Evolutionary conservation across 1,139 yeast genomes (phyloP).

Genomic region (Debaryomyces sp.): DNA sequence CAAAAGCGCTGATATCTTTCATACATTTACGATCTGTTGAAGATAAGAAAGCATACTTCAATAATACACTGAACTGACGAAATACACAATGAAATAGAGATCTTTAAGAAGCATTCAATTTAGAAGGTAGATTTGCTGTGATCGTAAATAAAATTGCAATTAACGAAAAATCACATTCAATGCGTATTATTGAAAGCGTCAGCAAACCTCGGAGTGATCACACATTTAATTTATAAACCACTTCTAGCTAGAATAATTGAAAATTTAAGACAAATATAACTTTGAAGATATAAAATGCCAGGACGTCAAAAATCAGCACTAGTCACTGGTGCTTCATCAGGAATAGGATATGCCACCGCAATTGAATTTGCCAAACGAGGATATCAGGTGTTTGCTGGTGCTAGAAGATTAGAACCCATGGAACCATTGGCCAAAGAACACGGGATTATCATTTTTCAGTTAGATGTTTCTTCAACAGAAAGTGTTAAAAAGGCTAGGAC

Average conservation of each 20-base stretch:
- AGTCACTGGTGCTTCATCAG: conserved; percentile 82
- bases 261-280: background rate
- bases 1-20: too few relatives aligned
- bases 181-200: background rate
- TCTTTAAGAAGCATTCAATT: too few relatives aligned
- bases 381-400: conserved; percentile 59
- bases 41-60: too few relatives aligned
- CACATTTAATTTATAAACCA: background rate
- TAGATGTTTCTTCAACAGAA: conserved; percentile 55
- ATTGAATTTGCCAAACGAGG: conserved; percentile 65
- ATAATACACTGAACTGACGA: background rate
- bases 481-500: conserved; percentile 51
- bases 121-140: background rate
- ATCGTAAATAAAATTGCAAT: background rate
- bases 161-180: background rate
- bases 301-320: conserved; percentile 47
- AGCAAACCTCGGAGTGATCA: background rate
- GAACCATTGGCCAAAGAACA: conserved; percentile 43
- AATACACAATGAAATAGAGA: background rate
- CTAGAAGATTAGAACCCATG: conserved; percentile 70
- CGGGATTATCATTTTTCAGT: conserved; percentile 28
- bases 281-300: conserved; percentile 10
- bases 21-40: too few relatives aligned
- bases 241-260: background rate
- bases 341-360: conserved; percentile 73